A percentile compares a stretch with the other conserved stretches of the same genome.
phyloP scores from a whole-genome alignment of 192 early-diverging fungal species.

The Linnemannia hyalina region DNA sequence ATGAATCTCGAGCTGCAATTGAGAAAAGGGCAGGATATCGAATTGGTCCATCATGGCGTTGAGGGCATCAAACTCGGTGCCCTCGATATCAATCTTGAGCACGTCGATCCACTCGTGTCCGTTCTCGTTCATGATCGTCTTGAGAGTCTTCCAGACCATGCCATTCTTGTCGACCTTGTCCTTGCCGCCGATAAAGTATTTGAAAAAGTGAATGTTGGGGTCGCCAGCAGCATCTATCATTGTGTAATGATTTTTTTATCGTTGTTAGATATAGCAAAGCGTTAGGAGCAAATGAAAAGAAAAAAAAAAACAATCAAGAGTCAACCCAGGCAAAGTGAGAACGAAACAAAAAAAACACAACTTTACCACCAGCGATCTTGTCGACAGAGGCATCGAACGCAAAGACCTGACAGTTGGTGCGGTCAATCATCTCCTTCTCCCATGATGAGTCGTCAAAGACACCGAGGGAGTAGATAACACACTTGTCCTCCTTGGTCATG shows the following conservation, averaged over 20 bases:
- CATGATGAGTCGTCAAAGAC: conserved; percentile 12
- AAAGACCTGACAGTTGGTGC: conserved; percentile 14
- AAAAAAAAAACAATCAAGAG: no score
- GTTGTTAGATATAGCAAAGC: no score
- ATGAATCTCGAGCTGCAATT: conserved; percentile 21
- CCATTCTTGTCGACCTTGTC: neutral
- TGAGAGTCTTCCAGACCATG: neutral
- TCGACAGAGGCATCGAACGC: conserved; percentile 20
- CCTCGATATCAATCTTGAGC: conserved; percentile 31
- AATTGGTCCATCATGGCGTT: neutral
- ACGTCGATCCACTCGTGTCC: conserved; percentile 19
- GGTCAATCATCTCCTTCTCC: conserved; percentile 4
- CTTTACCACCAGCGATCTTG: conserved; percentile 3
- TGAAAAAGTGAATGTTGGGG: conserved; percentile 20
- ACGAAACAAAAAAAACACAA: no score
- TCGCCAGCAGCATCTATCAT: neutral
- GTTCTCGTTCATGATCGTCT: conserved; percentile 12
- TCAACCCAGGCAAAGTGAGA: no score
- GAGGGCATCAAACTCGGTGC: neutral
- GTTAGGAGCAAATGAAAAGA: no score
- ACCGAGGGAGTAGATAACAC: conserved; percentile 19
- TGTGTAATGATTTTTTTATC: no score
- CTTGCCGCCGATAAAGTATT: conserved; percentile 3
- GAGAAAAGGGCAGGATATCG: conserved; percentile 3
- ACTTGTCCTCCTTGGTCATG: neutral